These are phyloP conservation scores for Scheffersomyces coipomensis DNA, from an alignment of 805 yeast species.

Conservation along the genomic window DNA sequence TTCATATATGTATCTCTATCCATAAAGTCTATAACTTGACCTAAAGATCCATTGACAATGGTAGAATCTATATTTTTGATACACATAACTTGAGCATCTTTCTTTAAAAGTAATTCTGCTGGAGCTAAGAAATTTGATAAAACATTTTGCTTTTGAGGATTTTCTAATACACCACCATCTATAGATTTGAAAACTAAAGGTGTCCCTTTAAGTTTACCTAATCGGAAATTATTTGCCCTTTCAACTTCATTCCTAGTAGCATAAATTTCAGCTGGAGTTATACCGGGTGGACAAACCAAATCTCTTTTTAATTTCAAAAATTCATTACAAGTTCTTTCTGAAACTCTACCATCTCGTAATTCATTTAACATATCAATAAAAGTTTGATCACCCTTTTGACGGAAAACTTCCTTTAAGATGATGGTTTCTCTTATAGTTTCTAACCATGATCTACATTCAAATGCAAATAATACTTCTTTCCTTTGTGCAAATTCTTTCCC, in stretches of 20 bases:
- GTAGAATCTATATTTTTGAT: conserved; percentile 71
- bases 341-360: conserved; percentile 62
- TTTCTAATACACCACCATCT: conserved; percentile 55
- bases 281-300: conserved; percentile 51
- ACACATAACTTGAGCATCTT: conserved; percentile 82
- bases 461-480: conserved; percentile 49
- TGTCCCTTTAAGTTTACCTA: conserved; percentile 46
- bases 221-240: conserved; percentile 53
- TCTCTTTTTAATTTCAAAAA: conserved; percentile 55
- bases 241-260: conserved; percentile 75
- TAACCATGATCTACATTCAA: conserved; percentile 65
- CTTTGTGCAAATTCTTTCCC: conserved; percentile 19
- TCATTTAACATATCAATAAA: conserved; percentile 76
- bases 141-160: conserved; percentile 41
- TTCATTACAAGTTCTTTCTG: conserved; percentile 44
- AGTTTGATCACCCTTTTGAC: conserved; percentile 72
- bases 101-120: conserved; percentile 51
- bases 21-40: conserved; percentile 60
- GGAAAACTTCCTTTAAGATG: conserved; percentile 61
- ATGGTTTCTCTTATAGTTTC: conserved; percentile 55
- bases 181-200: conserved; percentile 43
- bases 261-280: conserved; percentile 72
- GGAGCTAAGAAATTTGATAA: conserved; percentile 65
- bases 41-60: conserved; percentile 76
- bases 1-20: conserved; percentile 40